Percentiles rank a stretch among this genome's conserved stretches.
Conservation (phyloP, 1,284 basidiomycete genomes). For the Cystobasidium slooffiae region DNA sequence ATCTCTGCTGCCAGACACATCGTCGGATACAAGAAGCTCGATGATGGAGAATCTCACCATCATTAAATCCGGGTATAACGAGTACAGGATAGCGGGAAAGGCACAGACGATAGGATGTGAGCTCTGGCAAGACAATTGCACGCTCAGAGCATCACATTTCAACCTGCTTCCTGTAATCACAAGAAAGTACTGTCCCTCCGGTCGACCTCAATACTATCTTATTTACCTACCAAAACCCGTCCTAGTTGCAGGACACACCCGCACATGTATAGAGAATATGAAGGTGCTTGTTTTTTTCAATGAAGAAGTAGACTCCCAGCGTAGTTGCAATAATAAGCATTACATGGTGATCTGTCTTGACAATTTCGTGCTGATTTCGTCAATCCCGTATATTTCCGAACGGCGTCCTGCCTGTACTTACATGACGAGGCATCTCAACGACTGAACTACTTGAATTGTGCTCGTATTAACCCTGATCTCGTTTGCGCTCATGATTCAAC, state of each 20-base stretch:
- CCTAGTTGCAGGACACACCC: no score
- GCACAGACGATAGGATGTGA: neutral
- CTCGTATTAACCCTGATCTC: neutral
- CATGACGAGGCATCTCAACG: neutral
- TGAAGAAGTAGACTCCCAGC: no score
- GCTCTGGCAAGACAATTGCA: no score
- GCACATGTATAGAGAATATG: no score
- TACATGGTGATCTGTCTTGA: neutral
- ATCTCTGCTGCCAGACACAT: constrained; percentile 58
- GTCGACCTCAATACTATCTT: no score
- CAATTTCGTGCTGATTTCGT: neutral
- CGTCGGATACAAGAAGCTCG: constrained; percentile 71
- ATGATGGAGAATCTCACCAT: constrained; percentile 15
- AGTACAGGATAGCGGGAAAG: neutral
- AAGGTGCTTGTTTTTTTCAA: no score
- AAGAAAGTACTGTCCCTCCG: no score
- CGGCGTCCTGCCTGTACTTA: neutral
- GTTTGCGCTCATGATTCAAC: neutral
- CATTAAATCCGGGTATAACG: constrained; percentile 9
- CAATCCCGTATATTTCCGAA: constrained; percentile 11
- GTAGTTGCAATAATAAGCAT: no score
- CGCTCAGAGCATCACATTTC: no score
- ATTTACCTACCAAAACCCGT: no score
- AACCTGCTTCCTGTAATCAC: no score
- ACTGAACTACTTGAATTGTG: neutral